These are phyloP conservation scores for Marchantia polymorpha DNA, from an alignment of 225 moss, liverwort and hornwort species.

Conservation along the genomic window DNA sequence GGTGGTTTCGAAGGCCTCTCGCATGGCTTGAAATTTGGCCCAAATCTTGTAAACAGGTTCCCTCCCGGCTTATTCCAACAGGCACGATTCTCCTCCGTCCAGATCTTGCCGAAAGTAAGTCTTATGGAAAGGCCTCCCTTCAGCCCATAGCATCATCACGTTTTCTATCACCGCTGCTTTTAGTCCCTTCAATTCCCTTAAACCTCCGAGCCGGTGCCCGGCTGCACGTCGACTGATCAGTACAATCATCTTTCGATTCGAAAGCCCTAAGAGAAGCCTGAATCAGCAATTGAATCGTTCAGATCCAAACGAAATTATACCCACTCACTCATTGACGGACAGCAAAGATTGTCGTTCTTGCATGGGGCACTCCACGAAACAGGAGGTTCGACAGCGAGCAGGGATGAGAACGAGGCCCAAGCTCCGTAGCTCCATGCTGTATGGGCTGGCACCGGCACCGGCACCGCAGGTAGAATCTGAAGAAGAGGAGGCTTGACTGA, in stretches of 20 bases:
- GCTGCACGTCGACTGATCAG: too few species aligned
- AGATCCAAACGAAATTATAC: neutral
- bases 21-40: too few species aligned
- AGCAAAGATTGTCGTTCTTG: slow-evolving; percentile 64
- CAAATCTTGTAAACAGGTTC: too few species aligned
- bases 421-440: slow-evolving; percentile 52
- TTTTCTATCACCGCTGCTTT: too few species aligned
- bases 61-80: too few species aligned
- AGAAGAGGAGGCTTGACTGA: slow-evolving; percentile 13
- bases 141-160: too few species aligned
- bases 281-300: neutral
- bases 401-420: slow-evolving; percentile 85
- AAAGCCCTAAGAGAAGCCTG: neutral
- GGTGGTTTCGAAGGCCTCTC: too few species aligned
- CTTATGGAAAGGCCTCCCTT: too few species aligned
- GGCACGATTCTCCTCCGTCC: too few species aligned
- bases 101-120: too few species aligned
- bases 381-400: slow-evolving; percentile 67
- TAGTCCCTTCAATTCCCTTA: too few species aligned
- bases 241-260: neutral
- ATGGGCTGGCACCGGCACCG: neutral
- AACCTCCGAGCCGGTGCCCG: too few species aligned
- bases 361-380: slow-evolving; percentile 60
- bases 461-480: neutral
- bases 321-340: slow-evolving; percentile 11